Conservation (phyloP, 140 eudicot species). For the Senecio squalidus region DNA sequence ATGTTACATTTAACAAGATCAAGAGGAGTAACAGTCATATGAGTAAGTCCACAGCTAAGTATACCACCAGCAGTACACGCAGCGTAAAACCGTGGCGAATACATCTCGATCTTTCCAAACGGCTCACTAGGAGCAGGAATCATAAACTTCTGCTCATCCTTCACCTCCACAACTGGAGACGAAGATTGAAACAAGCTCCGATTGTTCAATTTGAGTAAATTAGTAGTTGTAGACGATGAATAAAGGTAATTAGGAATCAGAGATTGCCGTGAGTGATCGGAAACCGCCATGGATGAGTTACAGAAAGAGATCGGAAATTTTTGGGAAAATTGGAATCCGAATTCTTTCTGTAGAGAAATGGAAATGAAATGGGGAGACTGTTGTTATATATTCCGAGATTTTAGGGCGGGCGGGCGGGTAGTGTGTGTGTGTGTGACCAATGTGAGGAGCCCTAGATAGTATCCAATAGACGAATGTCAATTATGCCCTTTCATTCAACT, state of each 20-base stretch:
- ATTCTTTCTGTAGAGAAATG: background rate
- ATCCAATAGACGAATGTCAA: background rate
- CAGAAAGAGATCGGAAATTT: conserved; percentile 23
- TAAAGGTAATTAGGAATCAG: conserved; percentile 44
- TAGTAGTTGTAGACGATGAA: conserved; percentile 25
- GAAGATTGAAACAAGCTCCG: conserved; percentile 19
- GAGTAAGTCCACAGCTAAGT: conserved; percentile 74
- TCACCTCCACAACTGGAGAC: conserved; percentile 8
- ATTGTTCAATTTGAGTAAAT: conserved; percentile 15
- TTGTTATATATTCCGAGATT: background rate
- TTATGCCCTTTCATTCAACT: background rate
- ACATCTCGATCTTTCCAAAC: conserved; percentile 54
- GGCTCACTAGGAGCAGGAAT: conserved; percentile 59
- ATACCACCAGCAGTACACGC: conserved; percentile 74
- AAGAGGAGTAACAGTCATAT: conserved; percentile 71
- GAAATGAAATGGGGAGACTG: background rate
- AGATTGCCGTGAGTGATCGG: conserved; percentile 33
- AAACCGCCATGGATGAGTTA: conserved; percentile 23
- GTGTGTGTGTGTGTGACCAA: background rate
- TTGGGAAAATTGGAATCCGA: background rate
- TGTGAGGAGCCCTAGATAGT: background rate
- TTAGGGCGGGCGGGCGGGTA: background rate
- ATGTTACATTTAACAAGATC: conserved; percentile 78
- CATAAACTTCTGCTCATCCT: conserved; percentile 16
- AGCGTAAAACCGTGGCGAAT: conserved; percentile 49